These are phyloP conservation scores for Favolaschia claudopus DNA, from an alignment of 768 basidiomycete genomes.

Conservation along the genomic window DNA sequence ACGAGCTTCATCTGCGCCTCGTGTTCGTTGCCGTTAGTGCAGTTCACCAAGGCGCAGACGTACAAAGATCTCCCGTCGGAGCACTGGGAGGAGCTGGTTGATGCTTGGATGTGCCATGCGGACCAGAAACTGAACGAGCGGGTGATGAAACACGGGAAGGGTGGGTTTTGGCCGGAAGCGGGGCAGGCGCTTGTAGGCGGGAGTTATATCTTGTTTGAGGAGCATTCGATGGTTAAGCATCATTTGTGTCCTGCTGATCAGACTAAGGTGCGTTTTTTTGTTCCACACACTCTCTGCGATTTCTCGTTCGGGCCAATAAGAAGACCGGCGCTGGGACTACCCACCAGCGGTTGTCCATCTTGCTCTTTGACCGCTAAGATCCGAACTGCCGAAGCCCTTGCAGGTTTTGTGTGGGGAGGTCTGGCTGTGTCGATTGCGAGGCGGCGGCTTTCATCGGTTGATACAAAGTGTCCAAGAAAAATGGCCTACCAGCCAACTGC, in stretches of 20 bases:
- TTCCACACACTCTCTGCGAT: slow-evolving; percentile 12
- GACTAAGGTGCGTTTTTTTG: slow-evolving; percentile 60
- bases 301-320: slow-evolving; percentile 74
- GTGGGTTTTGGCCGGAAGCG: slow-evolving; percentile 81
- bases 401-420: slow-evolving; percentile 55
- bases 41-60: slow-evolving; percentile 51
- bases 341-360: slow-evolving; percentile 67
- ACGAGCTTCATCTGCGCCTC: slow-evolving; percentile 79
- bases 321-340: slow-evolving; percentile 84
- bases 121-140: slow-evolving; percentile 85
- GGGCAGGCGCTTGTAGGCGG: slow-evolving; percentile 87
- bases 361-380: slow-evolving; percentile 20
- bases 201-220: slow-evolving; percentile 85
- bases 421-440: slow-evolving; percentile 34
- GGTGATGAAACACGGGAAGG: slow-evolving; percentile 60
- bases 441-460: slow-evolving; percentile 70
- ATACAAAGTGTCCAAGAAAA: slow-evolving; percentile 94
- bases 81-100: slow-evolving; percentile 96
- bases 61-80: slow-evolving; percentile 94
- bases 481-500: slow-evolving; percentile 48
- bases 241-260: slow-evolving; percentile 58
- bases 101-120: slow-evolving; percentile 97
- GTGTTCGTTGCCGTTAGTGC: slow-evolving; percentile 80
- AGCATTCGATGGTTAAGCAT: slow-evolving; percentile 56
- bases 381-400: slow-evolving; percentile 59